Conservation (phyloP, 306 rosid genomes). For the Alnus rubra region DNA sequence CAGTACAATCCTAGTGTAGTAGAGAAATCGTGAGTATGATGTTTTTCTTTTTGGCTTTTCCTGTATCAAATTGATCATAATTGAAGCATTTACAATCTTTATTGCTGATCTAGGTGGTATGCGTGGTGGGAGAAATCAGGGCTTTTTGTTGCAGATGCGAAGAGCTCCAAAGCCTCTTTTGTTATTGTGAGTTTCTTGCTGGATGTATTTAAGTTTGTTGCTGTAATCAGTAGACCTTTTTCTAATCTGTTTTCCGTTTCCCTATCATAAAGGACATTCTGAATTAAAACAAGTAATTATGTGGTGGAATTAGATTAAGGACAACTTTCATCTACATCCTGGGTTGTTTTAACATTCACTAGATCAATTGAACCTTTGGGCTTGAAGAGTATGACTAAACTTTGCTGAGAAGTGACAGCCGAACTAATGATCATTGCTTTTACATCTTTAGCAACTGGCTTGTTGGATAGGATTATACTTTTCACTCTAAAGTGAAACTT, state of each 20-base stretch:
- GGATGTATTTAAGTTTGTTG: constrained; percentile 20
- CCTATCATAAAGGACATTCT: background rate
- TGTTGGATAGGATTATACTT: background rate
- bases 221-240: constrained; percentile 3
- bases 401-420: background rate
- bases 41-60: constrained; percentile 3
- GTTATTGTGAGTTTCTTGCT: constrained; percentile 66
- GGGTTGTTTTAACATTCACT: background rate
- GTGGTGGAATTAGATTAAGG: background rate
- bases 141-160: constrained; percentile 76
- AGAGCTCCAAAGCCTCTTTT: constrained; percentile 81
- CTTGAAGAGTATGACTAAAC: background rate
- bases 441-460: background rate
- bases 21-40: constrained; percentile 74
- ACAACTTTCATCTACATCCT: background rate
- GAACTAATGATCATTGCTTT: background rate
- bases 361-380: background rate
- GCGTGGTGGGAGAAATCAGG: constrained; percentile 90
- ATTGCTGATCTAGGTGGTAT: constrained; percentile 73
- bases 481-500: background rate
- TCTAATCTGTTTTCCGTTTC: constrained; percentile 1
- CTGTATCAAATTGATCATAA: background rate
- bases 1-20: constrained; percentile 72
- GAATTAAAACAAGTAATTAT: background rate
- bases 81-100: constrained; percentile 17